Conservation (phyloP, 202 grass and related monocot species). For the Carex sylvatica region DNA sequence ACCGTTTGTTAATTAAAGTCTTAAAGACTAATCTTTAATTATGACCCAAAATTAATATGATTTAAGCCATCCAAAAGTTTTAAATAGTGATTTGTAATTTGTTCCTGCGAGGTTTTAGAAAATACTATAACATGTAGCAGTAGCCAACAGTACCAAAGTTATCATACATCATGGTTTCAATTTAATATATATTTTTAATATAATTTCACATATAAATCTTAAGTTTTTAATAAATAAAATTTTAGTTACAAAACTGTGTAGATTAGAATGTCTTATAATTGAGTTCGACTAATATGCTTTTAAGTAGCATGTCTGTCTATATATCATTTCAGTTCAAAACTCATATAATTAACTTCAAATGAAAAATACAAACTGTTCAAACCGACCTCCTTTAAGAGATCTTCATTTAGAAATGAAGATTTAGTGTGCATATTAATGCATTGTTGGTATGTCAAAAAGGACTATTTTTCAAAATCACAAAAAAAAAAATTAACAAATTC, state of each 20-base stretch:
- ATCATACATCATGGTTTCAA: neutral
- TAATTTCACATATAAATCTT: neutral
- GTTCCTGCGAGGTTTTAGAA: neutral
- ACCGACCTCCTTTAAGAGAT: too few relatives aligned
- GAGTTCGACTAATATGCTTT: too few relatives aligned
- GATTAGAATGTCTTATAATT: neutral
- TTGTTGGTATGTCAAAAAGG: too few relatives aligned
- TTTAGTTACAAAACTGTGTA: neutral
- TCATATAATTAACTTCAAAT: too few relatives aligned
- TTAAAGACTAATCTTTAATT: neutral
- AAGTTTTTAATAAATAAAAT: neutral
- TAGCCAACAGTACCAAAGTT: neutral
- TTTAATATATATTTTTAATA: neutral
- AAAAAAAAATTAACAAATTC: too few relatives aligned
- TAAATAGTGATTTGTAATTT: neutral
- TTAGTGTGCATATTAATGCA: too few relatives aligned
- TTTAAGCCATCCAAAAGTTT: neutral
- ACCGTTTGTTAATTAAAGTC: neutral
- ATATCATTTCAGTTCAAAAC: too few relatives aligned
- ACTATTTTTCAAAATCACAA: too few relatives aligned
- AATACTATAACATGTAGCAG: neutral
- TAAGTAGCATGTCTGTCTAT: too few relatives aligned
- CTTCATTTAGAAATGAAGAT: too few relatives aligned
- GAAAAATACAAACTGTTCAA: too few relatives aligned
- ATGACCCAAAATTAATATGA: neutral